phyloP scores from a whole-genome alignment of 805 yeast species.

The Sugiyamaella chiloensis region DNA sequence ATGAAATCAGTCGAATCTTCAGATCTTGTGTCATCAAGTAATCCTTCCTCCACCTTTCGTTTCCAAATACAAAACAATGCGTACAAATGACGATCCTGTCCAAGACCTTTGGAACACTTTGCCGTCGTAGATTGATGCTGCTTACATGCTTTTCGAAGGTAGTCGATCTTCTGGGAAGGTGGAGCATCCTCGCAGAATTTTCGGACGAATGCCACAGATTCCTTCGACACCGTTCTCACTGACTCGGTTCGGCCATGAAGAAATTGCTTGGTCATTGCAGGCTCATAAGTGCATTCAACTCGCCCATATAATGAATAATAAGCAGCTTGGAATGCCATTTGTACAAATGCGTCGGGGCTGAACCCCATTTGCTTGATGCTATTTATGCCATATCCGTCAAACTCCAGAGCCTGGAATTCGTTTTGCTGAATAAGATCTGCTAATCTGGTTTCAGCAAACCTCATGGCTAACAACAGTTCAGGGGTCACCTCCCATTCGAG shows the following conservation, averaged over 20 bases:
- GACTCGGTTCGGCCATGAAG: conserved; percentile 94
- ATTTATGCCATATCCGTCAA: conserved; percentile 61
- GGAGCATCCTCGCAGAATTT: conserved; percentile 72
- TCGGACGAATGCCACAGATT: conserved; percentile 77
- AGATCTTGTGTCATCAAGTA: conserved; percentile 27
- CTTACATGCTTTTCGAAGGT: conserved; percentile 64
- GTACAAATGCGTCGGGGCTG: conserved; percentile 92
- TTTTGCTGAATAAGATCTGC: conserved; percentile 86
- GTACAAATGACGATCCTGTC: conserved; percentile 89
- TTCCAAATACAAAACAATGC: conserved; percentile 89
- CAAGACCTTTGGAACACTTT: conserved; percentile 69
- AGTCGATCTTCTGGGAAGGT: conserved; percentile 55
- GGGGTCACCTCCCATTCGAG: conserved; percentile 83
- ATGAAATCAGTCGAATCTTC: conserved; percentile 29
- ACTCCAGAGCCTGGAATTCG: conserved; percentile 79
- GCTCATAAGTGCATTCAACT: conserved; percentile 92
- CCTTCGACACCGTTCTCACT: conserved; percentile 75
- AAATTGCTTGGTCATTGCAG: conserved; percentile 89
- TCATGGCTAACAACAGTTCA: conserved; percentile 70
- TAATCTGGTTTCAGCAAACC: conserved; percentile 88
- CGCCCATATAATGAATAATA: conserved; percentile 89
- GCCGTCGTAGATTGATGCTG: conserved; percentile 67
- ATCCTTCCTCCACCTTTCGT: conserved; percentile 29
- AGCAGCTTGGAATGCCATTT: conserved; percentile 90
- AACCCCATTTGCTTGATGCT: conserved; percentile 79